Conservation (phyloP, 192 early-diverging fungal species). For the Mortierella antarctica region DNA sequence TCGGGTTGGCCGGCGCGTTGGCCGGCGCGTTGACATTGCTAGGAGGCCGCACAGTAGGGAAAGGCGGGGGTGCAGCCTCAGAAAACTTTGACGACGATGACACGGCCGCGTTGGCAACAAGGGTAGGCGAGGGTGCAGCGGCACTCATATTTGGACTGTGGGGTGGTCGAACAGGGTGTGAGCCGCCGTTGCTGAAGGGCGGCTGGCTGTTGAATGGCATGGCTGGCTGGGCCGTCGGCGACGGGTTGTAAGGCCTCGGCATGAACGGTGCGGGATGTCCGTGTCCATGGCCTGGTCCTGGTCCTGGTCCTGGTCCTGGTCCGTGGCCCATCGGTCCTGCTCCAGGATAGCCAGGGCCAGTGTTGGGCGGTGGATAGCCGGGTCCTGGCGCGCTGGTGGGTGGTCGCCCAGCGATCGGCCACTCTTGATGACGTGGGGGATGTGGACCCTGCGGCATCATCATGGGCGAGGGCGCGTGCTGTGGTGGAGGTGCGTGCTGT, state of each 20-base stretch:
- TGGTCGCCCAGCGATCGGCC: constrained; percentile 33
- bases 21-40: not conserved
- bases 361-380: constrained; percentile 12
- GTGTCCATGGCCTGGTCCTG: not conserved
- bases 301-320: constrained; percentile 5
- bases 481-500: not conserved
- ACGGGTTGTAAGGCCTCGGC: constrained; percentile 13
- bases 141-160: constrained; percentile 29
- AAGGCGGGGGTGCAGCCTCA: constrained; percentile 2
- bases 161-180: constrained; percentile 9
- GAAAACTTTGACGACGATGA: not conserved
- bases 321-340: constrained; percentile 6
- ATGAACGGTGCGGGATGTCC: not conserved
- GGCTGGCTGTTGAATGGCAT: constrained; percentile 6
- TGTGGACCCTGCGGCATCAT: constrained; percentile 19
- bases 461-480: constrained; percentile 15
- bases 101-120: not conserved
- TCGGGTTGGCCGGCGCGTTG: not conserved
- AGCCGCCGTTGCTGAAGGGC: not conserved
- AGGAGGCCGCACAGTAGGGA: not conserved
- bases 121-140: not conserved
- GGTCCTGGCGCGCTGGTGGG: not conserved
- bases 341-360: not conserved
- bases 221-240: not conserved
- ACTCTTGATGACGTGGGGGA: constrained; percentile 40